phyloP scores from a whole-genome alignment of 2,329 filamentous ascomycete genomes.

The Aspergillus eucalypticola region DNA sequence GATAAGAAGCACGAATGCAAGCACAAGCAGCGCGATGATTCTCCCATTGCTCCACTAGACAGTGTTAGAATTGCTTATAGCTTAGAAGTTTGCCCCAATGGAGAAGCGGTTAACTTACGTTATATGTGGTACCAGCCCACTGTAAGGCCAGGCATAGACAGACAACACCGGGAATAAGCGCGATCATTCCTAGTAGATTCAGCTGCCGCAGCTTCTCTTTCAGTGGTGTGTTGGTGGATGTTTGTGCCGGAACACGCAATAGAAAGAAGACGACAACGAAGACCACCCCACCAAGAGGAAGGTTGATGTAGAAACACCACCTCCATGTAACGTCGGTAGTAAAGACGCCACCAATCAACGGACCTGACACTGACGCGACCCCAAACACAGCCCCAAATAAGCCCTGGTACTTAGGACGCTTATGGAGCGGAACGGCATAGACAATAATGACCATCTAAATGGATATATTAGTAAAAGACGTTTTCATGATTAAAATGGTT shows the following conservation, averaged over 20 bases:
- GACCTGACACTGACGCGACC: conserved; percentile 46
- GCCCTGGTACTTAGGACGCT: conserved; percentile 47
- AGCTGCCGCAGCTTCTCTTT: conserved; percentile 3
- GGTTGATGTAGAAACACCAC: conserved; percentile 22
- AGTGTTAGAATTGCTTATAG: no score
- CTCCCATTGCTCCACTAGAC: conserved; percentile 11
- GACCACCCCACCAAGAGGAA: conserved; percentile 13
- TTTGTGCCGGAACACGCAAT: neutral
- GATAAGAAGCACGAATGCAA: conserved; percentile 7
- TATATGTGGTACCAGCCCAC: conserved; percentile 17
- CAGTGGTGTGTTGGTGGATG: neutral
- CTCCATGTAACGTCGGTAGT: conserved; percentile 15
- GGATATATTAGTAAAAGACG: neutral
- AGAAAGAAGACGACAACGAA: conserved; percentile 7
- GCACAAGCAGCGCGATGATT: conserved; percentile 11
- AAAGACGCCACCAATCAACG: conserved; percentile 13
- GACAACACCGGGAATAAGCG: conserved; percentile 11
- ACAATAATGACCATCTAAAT: neutral
- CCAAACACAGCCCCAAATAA: conserved; percentile 60
- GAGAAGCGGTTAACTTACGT: neutral
- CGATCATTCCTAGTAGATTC: conserved; percentile 1
- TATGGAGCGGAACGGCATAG: conserved; percentile 51
- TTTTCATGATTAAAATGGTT: conserved; percentile 25
- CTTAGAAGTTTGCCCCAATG: no score
- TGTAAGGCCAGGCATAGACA: conserved; percentile 18